Percentiles rank a stretch among this genome's conserved stretches.
These are phyloP conservation scores for Calocera cornea DNA, from an alignment of 768 basidiomycete species.

Conservation along the genomic window DNA sequence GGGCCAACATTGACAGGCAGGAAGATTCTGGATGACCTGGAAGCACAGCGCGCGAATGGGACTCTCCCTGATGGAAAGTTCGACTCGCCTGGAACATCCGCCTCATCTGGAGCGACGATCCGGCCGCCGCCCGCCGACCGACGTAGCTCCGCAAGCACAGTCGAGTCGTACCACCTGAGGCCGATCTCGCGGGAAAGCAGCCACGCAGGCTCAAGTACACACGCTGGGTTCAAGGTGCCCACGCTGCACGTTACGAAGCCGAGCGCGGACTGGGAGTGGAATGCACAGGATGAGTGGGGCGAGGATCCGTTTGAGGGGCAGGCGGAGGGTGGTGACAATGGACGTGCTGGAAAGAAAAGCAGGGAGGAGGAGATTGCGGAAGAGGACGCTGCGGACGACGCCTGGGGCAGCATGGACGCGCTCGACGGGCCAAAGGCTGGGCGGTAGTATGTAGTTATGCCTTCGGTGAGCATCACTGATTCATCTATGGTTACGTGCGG, in stretches of 20 bases:
- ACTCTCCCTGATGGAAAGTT: not conserved
- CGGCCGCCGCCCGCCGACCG: not conserved
- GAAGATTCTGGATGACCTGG: slow-evolving; percentile 6
- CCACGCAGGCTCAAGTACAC: not conserved
- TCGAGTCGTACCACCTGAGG: not conserved
- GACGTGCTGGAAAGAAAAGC: not conserved
- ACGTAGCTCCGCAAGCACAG: not conserved
- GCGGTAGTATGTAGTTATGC: not conserved
- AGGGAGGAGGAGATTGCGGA: not conserved
- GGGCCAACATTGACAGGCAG: not conserved
- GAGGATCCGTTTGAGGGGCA: not conserved
- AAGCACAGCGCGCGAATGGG: slow-evolving; percentile 5
- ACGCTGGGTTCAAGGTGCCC: not conserved
- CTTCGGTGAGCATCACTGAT: not conserved
- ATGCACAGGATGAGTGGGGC: slow-evolving; percentile 4
- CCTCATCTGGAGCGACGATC: not conserved
- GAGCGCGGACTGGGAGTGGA: slow-evolving; percentile 5
- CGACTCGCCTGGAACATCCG: not conserved
- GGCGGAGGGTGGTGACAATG: not conserved
- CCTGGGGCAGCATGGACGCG: slow-evolving; percentile 6
- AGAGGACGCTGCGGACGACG: slow-evolving; percentile 6
- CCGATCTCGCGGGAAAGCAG: not conserved
- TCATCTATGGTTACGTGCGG: not conserved
- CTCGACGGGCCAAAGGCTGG: not conserved
- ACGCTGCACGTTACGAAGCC: not conserved